Percentiles rank a stretch among this genome's conserved stretches.
Conservation (phyloP, 768 basidiomycete species). For the Fibroporia radiculosa region DNA sequence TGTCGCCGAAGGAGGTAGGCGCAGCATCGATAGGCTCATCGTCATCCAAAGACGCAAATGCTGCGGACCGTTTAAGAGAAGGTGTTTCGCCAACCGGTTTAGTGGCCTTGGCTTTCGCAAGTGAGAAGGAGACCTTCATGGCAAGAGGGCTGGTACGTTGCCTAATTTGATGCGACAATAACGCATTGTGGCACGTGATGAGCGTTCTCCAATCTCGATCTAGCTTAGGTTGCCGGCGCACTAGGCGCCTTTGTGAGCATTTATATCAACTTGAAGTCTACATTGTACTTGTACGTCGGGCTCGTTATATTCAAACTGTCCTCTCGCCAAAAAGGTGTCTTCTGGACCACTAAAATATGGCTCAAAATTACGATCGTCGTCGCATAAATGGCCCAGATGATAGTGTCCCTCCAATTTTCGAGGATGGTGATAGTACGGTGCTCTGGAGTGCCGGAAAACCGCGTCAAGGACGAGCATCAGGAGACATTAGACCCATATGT, state of each 20-base stretch:
- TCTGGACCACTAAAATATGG: conserved; percentile 9
- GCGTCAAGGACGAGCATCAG: conserved; percentile 43
- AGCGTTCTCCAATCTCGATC: conserved; percentile 1
- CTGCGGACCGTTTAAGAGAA: conserved; percentile 47
- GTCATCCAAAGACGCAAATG: conserved; percentile 58
- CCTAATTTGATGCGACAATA: too few species aligned
- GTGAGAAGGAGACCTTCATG: conserved; percentile 91
- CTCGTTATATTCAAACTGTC: too few species aligned
- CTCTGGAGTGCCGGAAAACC: conserved; percentile 29
- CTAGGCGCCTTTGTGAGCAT: too few species aligned
- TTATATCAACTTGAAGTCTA: too few species aligned
- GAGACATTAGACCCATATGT: conserved; percentile 87
- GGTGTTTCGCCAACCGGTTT: conserved; percentile 49
- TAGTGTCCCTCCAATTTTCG: conserved; percentile 60
- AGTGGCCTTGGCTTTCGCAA: conserved; percentile 36
- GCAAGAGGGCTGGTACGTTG: too few species aligned
- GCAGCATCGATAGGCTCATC: conserved; percentile 48
- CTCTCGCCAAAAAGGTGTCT: neutral
- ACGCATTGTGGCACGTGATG: too few species aligned
- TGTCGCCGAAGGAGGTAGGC: conserved; percentile 32
- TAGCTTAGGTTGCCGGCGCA: too few species aligned
- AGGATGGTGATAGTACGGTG: conserved; percentile 19
- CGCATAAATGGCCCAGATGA: conserved; percentile 89
- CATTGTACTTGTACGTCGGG: too few species aligned
- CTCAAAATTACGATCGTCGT: conserved; percentile 71